Percentiles rank a stretch among this genome's conserved stretches.
Evolutionary conservation across 805 yeast genomes (phyloP).

Genomic region (Starmera dryadoides): DNA sequence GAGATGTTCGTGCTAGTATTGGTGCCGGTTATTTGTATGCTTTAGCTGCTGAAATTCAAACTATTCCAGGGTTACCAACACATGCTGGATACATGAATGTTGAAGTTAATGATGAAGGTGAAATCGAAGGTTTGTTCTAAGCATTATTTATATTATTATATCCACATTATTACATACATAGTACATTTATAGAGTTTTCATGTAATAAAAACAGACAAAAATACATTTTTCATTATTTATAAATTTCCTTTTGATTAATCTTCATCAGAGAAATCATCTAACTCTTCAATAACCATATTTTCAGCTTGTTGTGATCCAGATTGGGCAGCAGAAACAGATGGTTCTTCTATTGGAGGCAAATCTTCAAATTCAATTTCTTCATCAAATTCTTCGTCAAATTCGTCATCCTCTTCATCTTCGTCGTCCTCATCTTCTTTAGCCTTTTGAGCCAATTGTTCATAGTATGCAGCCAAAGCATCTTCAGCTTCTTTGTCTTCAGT

Average conservation of each 20-base stretch:
- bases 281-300: not conserved
- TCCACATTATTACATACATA: no score
- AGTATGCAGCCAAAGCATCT: conserved; percentile 67
- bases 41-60: conserved; percentile 78
- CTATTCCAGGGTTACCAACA: conserved; percentile 82
- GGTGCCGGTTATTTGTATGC: conserved; percentile 87
- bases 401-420: conserved; percentile 18
- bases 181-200: no score
- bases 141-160: not conserved
- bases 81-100: conserved; percentile 85
- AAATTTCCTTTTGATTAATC: not conserved
- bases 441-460: conserved; percentile 36
- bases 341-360: conserved; percentile 35
- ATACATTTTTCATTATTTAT: no score
- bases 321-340: conserved; percentile 46
- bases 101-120: conserved; percentile 73
- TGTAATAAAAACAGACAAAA: no score
- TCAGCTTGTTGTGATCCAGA: conserved; percentile 11
- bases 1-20: conserved; percentile 70
- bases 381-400: conserved; percentile 16
- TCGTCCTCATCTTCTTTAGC: conserved; percentile 27
- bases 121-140: conserved; percentile 73
- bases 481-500: conserved; percentile 60
- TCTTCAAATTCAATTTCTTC: conserved; percentile 10
- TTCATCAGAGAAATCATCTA: not conserved